A percentile compares a stretch with the other conserved stretches of the same genome.
Conservation (phyloP, 2,329 filamentous ascomycete species). For the Pseudogymnoascus sp. region DNA sequence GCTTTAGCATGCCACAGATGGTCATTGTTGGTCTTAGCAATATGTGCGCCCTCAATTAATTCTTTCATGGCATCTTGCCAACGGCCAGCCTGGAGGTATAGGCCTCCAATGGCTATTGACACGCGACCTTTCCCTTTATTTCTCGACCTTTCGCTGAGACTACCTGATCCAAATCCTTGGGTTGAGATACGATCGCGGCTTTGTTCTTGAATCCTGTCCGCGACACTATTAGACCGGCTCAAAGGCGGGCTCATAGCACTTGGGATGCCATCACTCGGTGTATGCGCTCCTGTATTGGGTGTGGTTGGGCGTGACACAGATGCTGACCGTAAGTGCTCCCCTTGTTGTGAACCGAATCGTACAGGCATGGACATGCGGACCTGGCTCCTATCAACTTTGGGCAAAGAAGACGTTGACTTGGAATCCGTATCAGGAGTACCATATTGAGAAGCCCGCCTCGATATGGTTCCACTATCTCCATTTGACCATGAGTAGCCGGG, state of each 20-base stretch:
- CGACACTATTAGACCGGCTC: background rate
- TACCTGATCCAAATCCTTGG: constrained; percentile 63
- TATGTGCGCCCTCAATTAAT: constrained; percentile 68
- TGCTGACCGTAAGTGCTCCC: constrained; percentile 32
- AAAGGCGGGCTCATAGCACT: background rate
- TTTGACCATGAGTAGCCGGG: constrained; percentile 37
- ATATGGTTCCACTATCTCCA: constrained; percentile 33
- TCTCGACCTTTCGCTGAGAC: constrained; percentile 67
- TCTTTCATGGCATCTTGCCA: constrained; percentile 85
- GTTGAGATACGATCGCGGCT: constrained; percentile 49
- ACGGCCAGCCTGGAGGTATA: constrained; percentile 81
- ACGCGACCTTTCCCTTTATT: constrained; percentile 74
- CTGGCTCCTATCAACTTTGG: constrained; percentile 49
- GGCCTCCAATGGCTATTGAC: constrained; percentile 69
- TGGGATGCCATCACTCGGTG: constrained; percentile 22
- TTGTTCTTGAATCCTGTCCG: constrained; percentile 18
- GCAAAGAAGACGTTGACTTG: constrained; percentile 47
- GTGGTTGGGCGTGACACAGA: constrained; percentile 24
- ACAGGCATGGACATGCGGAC: constrained; percentile 77
- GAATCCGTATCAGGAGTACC: constrained; percentile 33
- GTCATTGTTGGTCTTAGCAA: constrained; percentile 73
- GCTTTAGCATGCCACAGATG: constrained; percentile 98
- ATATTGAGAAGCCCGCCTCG: constrained; percentile 50
- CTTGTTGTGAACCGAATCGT: constrained; percentile 34
- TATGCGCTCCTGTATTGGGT: constrained; percentile 30